phyloP scores from a whole-genome alignment of 768 basidiomycete species.

The Chalciporus piperatus region DNA sequence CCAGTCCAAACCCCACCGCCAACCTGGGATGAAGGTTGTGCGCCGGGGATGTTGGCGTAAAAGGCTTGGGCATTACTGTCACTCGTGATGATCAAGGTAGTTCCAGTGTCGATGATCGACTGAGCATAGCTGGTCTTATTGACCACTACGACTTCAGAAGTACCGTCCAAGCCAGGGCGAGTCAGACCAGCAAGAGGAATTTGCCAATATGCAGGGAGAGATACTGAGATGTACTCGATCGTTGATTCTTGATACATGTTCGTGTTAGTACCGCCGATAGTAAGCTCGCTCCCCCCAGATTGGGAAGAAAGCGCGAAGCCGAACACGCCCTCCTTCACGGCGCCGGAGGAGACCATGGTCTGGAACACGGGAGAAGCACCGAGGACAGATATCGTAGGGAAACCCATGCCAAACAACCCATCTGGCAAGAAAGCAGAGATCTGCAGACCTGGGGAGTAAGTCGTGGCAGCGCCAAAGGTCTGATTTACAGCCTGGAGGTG shows the following conservation, averaged over 20 bases:
- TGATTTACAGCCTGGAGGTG: constrained; percentile 36
- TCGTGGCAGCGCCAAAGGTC: constrained; percentile 42
- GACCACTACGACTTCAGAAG: constrained; percentile 24
- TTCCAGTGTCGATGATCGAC: constrained; percentile 37
- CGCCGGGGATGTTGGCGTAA: constrained; percentile 32
- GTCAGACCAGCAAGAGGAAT: constrained; percentile 30
- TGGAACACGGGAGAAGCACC: constrained; percentile 41
- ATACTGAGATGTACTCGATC: constrained; percentile 37
- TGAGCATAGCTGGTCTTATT: constrained; percentile 17
- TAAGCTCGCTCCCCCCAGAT: constrained; percentile 45
- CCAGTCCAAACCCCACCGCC: constrained; percentile 37
- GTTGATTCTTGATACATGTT: constrained; percentile 41
- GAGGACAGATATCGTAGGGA: constrained; percentile 37
- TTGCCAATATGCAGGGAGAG: constrained; percentile 37
- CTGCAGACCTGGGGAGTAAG: constrained; percentile 34
- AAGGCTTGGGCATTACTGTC: constrained; percentile 23
- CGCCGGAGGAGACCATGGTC: constrained; percentile 39
- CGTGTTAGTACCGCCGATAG: constrained; percentile 52
- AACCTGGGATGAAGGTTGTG: constrained; percentile 20
- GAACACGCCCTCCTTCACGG: constrained; percentile 38
- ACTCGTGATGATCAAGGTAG: constrained; percentile 28
- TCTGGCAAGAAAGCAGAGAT: constrained; percentile 31
- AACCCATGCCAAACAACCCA: constrained; percentile 45
- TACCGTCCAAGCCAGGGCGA: constrained; percentile 19
- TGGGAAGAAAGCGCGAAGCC: constrained; percentile 46